These are phyloP conservation scores for Wickerhamomyces sp. DNA, from an alignment of 1,139 yeast genomes.

Conservation along the genomic window DNA sequence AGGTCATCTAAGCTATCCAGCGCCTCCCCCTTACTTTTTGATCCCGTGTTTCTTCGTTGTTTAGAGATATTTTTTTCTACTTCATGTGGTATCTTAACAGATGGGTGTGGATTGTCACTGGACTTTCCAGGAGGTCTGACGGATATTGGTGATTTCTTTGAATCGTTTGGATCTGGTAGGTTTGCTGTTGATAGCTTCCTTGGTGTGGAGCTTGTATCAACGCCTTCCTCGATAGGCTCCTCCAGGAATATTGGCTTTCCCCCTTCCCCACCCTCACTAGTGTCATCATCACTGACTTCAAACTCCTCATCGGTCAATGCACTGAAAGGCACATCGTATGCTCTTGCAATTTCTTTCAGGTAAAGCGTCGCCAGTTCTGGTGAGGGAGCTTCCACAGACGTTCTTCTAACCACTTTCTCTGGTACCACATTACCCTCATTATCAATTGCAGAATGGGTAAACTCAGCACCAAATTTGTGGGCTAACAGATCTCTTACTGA, in stretches of 20 bases:
- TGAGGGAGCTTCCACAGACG: constrained; percentile 65
- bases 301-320: constrained; percentile 40
- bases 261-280: constrained; percentile 27
- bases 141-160: constrained; percentile 37
- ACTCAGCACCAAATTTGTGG: constrained; percentile 60
- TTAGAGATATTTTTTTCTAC: constrained; percentile 25
- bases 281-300: constrained; percentile 25
- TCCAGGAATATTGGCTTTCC: constrained; percentile 20
- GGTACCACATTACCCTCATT: constrained; percentile 56
- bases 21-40: constrained; percentile 20
- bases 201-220: constrained; percentile 19
- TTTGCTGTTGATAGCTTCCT: constrained; percentile 28
- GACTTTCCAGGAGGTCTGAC: constrained; percentile 42
- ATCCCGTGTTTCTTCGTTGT: constrained; percentile 21
- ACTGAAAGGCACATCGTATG: constrained; percentile 73
- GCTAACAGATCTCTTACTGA: constrained; percentile 59
- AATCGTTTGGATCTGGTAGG: constrained; percentile 24
- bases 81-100: constrained; percentile 38
- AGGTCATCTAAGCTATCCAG: constrained; percentile 43
- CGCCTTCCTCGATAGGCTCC: constrained; percentile 20
- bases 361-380: constrained; percentile 64
- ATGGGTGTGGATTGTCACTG: constrained; percentile 40
- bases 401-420: constrained; percentile 55
- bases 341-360: constrained; percentile 73
- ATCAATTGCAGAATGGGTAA: constrained; percentile 57